phyloP scores from a whole-genome alignment of 495 filamentous ascomycete species.

The Aspergillus baeticus region DNA sequence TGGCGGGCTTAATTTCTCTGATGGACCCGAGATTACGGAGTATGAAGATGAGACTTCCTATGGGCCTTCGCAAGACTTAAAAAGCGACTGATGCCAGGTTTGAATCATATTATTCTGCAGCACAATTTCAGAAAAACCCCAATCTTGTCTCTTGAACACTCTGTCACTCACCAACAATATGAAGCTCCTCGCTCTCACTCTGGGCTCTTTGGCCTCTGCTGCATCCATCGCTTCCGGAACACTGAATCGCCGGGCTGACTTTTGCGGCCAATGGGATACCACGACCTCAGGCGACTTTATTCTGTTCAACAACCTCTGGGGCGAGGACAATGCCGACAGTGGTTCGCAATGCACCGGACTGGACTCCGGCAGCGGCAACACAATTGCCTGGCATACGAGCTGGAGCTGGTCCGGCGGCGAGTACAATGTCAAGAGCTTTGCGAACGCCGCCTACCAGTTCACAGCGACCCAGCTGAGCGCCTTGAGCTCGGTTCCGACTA shows the following conservation, averaged over 20 bases:
- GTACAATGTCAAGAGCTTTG: constrained; percentile 58
- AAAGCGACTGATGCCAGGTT: not conserved
- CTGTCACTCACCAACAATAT: constrained; percentile 22
- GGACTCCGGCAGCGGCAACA: constrained; percentile 43
- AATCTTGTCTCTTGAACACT: not conserved
- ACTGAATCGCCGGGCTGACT: constrained; percentile 40
- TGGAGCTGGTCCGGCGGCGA: constrained; percentile 57
- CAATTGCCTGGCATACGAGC: constrained; percentile 54
- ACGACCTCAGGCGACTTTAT: constrained; percentile 46
- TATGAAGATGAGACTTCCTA: constrained; percentile 1
- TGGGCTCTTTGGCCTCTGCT: constrained; percentile 35
- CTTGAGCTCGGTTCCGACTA: constrained; percentile 50
- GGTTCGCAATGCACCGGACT: constrained; percentile 60
- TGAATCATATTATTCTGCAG: not conserved
- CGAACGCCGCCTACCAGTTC: constrained; percentile 50
- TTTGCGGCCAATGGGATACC: constrained; percentile 52
- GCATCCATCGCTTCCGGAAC: constrained; percentile 35
- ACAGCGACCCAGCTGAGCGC: constrained; percentile 45
- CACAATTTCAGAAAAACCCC: not conserved
- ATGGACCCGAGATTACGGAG: constrained; percentile 9
- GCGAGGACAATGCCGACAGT: constrained; percentile 34
- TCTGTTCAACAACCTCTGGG: constrained; percentile 58
- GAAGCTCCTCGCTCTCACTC: constrained; percentile 34
- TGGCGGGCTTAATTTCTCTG: not conserved
- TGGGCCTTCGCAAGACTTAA: constrained; percentile 4